Base-by-base conservation (phyloP, 2,329 filamentous ascomycete species). In the Colletotrichum paranaense region DNA sequence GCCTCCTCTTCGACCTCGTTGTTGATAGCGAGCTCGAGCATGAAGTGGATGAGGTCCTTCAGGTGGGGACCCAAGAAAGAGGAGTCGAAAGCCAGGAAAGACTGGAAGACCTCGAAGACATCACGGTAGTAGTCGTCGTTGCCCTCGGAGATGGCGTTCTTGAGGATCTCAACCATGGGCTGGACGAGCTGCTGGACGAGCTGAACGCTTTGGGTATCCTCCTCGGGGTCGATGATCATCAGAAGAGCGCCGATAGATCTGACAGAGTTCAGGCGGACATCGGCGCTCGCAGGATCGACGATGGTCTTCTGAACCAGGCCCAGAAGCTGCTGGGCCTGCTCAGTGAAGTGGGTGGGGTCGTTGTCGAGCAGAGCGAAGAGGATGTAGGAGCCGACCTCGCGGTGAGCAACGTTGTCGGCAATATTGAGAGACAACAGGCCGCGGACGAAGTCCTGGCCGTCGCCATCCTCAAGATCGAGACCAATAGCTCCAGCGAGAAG, bases 61-160 rank as follows among this genome's bases (percentile, higher is more conserved):
- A 99, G 94, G 85, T 98, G 95, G 68, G 90, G 88, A 76, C 92
- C 93, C 65, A 98, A 87, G 63, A 98, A 90, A 59, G 94, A 90
- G 35, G 94, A 93, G 81, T 98, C 96, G 82, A 95, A 98, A 76
- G 93, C 94, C 67, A 99, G 90, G 79, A 98, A 92, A 63, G 94
- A 97, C 87, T 98, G 97, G 90, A 98, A 98, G 77, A 98, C 95
- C 82, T 98, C 97, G 78, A 98, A 99, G 30, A 95, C 91, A 81
- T 96, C 92, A 87, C 96, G 94, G 78, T 94, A 92, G 81, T 93
- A 93, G 81, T 98, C 95, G 78, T 98, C 95, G 78, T 98, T 93
- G 70, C 90, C 90, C 70, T 90, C 89, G 78, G 95, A 90, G 72
- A 98, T 93, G 30, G 94, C 91, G 75, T 92, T 89, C 88, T 98